Percentiles rank a stretch among this genome's conserved stretches.
These are phyloP conservation scores for Cystofilobasidium macerans DNA, from an alignment of 768 basidiomycete genomes.

Conservation along the genomic window DNA sequence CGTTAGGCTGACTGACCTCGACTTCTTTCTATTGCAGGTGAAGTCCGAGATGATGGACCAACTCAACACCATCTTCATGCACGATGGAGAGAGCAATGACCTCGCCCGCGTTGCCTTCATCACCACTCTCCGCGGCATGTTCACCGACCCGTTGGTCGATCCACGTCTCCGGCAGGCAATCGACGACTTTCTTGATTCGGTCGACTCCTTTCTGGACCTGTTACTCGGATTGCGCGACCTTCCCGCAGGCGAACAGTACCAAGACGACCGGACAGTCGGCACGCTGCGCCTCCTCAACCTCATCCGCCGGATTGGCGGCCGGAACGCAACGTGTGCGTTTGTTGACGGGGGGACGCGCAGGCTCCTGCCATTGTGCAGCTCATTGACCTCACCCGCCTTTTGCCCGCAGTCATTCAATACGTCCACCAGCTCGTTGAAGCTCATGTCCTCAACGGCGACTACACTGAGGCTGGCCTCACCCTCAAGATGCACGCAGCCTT, in stretches of 20 bases:
- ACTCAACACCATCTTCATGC: constrained; percentile 84
- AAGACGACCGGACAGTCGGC: constrained; percentile 86
- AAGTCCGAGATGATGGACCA: constrained; percentile 86
- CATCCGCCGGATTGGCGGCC: constrained; percentile 67
- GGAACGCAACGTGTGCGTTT: constrained; percentile 57
- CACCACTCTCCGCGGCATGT: constrained; percentile 75
- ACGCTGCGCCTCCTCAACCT: constrained; percentile 88
- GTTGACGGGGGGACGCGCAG: background rate
- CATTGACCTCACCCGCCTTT: too few relatives aligned
- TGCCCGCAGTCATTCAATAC: constrained; percentile 23
- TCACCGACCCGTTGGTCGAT: constrained; percentile 71
- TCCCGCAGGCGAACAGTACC: constrained; percentile 85
- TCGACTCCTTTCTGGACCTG: constrained; percentile 84
- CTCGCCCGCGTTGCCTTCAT: constrained; percentile 89
- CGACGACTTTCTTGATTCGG: constrained; percentile 64
- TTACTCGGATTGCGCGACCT: constrained; percentile 74
- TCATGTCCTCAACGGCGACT: constrained; percentile 79
- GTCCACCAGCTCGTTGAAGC: constrained; percentile 75
- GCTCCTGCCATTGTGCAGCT: background rate
- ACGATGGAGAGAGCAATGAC: constrained; percentile 75
- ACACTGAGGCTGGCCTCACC: constrained; percentile 84
- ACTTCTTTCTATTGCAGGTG: constrained; percentile 35
- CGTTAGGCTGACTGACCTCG: background rate
- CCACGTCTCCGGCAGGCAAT: constrained; percentile 66
- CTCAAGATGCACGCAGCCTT: constrained; percentile 88